Conservation (phyloP, 1,284 basidiomycete genomes). For the Rhodotorula sp. region DNA sequence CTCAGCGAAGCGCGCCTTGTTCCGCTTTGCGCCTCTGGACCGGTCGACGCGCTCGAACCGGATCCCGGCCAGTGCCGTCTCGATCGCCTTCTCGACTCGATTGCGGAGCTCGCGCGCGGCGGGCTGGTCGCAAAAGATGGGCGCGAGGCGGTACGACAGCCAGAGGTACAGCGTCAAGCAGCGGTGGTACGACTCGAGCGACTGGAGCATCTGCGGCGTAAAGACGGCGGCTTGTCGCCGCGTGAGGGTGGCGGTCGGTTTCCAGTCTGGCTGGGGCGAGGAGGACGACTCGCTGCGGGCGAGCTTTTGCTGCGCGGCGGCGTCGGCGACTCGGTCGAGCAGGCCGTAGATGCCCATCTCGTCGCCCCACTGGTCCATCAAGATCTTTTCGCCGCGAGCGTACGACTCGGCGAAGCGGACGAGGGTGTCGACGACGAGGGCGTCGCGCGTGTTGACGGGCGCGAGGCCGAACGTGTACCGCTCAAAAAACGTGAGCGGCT, state of each 20-base stretch:
- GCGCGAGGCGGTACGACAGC: conserved; percentile 73
- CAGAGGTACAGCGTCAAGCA: conserved; percentile 81
- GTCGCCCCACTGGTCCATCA: conserved; percentile 49
- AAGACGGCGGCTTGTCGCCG: conserved; percentile 12
- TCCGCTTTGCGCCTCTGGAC: conserved; percentile 16
- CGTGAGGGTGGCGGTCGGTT: neutral
- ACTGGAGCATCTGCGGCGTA: conserved; percentile 24
- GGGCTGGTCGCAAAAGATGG: conserved; percentile 65
- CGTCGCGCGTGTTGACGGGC: conserved; percentile 55
- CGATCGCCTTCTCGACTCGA: conserved; percentile 40
- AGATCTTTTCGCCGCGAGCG: conserved; percentile 49
- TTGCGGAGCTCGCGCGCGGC: conserved; percentile 50
- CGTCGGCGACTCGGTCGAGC: conserved; percentile 49
- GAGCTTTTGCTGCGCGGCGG: neutral
- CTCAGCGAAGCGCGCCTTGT: conserved; percentile 17
- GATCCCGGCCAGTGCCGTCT: conserved; percentile 47
- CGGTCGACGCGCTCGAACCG: conserved; percentile 42
- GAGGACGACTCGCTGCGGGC: neutral
- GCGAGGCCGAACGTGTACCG: conserved; percentile 39
- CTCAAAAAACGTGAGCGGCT: conserved; percentile 32
- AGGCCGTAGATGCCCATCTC: conserved; percentile 53
- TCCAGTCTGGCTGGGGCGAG: no score
- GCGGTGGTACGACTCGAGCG: conserved; percentile 80
- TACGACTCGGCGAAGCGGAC: conserved; percentile 49
- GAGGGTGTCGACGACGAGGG: conserved; percentile 50